These are phyloP conservation scores for Globisporangium acanthophoron DNA, from an alignment of 352 stramenopile species.

Conservation along the genomic window DNA sequence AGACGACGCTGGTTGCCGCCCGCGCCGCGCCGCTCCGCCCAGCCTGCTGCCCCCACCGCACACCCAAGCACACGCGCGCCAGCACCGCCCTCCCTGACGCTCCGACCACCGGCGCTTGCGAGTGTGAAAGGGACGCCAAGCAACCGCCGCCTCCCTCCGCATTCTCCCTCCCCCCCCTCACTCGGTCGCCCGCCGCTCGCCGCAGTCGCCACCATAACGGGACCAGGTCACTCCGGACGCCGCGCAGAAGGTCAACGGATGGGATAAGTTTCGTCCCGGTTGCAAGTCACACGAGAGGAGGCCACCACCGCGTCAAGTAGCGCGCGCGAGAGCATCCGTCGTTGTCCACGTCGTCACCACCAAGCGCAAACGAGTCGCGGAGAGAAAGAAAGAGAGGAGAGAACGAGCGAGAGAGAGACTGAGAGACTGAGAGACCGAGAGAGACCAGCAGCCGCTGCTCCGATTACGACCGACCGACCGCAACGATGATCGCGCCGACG, in stretches of 20 bases:
- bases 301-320: conserved; percentile 10
- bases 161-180: too few relatives aligned
- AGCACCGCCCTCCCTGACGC: neutral
- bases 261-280: conserved; percentile 30
- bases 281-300: conserved; percentile 22
- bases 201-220: conserved; percentile 13
- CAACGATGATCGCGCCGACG: conserved; percentile 73
- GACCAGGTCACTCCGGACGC: conserved; percentile 16
- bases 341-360: neutral
- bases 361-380: neutral
- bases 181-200: neutral
- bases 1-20: too few relatives aligned
- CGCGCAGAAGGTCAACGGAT: conserved; percentile 25
- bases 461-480: neutral
- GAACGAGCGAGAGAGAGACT: neutral
- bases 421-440: conserved; percentile 1
- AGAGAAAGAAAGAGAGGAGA: neutral
- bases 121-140: too few relatives aligned
- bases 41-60: too few relatives aligned
- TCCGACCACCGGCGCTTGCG: too few relatives aligned
- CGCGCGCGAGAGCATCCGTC: conserved; percentile 2
- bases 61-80: too few relatives aligned
- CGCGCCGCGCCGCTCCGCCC: too few relatives aligned
- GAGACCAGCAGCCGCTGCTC: neutral
- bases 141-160: too few relatives aligned